Evolutionary conservation across 768 basidiomycete species (phyloP), one percentile per base, ranked within the genome.

Genomic region (Clavulina sp.): DNA sequence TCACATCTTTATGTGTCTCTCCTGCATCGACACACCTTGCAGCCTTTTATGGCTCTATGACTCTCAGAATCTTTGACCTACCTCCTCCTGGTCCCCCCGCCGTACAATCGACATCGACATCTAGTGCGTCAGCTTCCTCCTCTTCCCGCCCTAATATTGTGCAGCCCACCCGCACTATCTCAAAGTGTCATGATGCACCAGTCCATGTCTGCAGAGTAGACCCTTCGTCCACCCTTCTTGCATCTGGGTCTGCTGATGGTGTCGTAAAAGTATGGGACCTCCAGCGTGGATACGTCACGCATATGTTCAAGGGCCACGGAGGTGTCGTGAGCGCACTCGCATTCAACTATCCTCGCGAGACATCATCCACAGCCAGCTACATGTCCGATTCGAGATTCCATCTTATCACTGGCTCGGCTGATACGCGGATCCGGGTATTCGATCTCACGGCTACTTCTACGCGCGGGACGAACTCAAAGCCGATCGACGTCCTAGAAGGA

Each of bases 181-280:
- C 86, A 3, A 80, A 77, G 56, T 87, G 92, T 3, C 95, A 99
- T 59, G 84, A 91, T 49, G 84, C 91, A 3, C 93, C 95, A 9
- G 82, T 97, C 43, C 88, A 96, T 60, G 82, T 92, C 51, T 86
- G 85, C 61, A 77, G 73, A 56, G 66, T 76, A 13, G 92, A 87
- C 68, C 86, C 81, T 18, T 84, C 84, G 5, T 88, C 85, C 1
- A 81, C 84, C 1, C 83, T 93, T 57, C 74, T 96, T 57, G 95
- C 95, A 4, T 93, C 92, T 18, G 95, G 95, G 1, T 84, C 93
- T 7, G 88, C 93, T 4, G 95, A 99, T 57, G 93, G 95, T 23
- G 74, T 86, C 30, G 95, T 96, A 41, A 97, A 96, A 69, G 87
- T 99, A 6, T 97, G 91, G 91, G 82, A 95, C 63, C 78, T 91